phyloP scores from a whole-genome alignment of 78 protist genomes.

The Dictyostelium citrinum region DNA sequence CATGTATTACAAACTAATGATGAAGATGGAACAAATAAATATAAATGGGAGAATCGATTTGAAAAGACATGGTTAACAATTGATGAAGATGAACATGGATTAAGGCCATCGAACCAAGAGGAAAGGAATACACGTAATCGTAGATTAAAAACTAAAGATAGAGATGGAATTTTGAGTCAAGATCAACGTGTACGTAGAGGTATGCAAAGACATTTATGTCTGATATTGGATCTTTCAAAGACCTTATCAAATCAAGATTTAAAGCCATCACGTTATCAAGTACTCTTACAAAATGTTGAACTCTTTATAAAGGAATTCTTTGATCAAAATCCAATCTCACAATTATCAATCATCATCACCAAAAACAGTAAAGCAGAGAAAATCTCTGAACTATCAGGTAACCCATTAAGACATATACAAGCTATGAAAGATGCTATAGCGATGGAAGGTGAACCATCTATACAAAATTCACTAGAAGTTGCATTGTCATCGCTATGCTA shows the following conservation, averaged over 20 bases:
- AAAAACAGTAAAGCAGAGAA: slow-evolving; percentile 76
- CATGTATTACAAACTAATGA: slow-evolving; percentile 44
- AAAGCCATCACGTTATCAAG: slow-evolving; percentile 76
- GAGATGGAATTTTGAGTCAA: not conserved
- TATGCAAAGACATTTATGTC: slow-evolving; percentile 84
- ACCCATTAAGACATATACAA: slow-evolving; percentile 26
- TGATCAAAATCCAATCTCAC: slow-evolving; percentile 92
- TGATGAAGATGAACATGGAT: slow-evolving; percentile 62
- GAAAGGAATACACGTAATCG: slow-evolving; percentile 23
- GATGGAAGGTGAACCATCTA: slow-evolving; percentile 85
- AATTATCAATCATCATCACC: slow-evolving; percentile 83
- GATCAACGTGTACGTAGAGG: slow-evolving; percentile 78
- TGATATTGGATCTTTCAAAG: slow-evolving; percentile 78
- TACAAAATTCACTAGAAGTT: slow-evolving; percentile 86
- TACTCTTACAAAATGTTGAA: not conserved
- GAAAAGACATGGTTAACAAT: slow-evolving; percentile 61
- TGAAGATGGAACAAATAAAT: slow-evolving; percentile 40
- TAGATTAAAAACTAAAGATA: not conserved
- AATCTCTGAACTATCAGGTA: slow-evolving; percentile 81
- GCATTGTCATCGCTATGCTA: slow-evolving; percentile 56
- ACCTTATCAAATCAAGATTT: slow-evolving; percentile 61
- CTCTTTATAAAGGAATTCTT: slow-evolving; percentile 84
- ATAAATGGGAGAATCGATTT: slow-evolving; percentile 69
- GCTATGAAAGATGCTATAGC: slow-evolving; percentile 48
- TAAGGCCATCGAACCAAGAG: slow-evolving; percentile 15